Evolutionary conservation across 2,329 filamentous ascomycete genomes (phyloP).

Genomic region (Aspergillus fructus): DNA sequence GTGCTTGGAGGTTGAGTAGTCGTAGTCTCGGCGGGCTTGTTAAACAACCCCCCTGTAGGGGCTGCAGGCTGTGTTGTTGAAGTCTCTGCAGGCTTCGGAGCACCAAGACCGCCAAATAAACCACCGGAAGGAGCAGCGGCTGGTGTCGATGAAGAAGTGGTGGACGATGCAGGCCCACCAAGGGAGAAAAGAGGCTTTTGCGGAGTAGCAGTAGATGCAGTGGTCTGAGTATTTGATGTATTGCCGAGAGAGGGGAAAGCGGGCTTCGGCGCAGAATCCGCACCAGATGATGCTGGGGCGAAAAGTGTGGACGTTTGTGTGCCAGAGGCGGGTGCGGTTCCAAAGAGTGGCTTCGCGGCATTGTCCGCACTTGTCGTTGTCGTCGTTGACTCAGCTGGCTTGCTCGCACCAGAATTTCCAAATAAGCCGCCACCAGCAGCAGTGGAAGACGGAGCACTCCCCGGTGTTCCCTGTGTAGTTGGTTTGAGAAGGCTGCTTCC

Average conservation of each 20-base stretch:
- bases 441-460: conserved; percentile 16
- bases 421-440: neutral
- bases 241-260: conserved; percentile 26
- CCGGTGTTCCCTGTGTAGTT: conserved; percentile 25
- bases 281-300: conserved; percentile 25
- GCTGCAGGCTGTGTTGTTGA: conserved; percentile 24
- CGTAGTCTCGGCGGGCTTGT: conserved; percentile 26
- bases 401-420: conserved; percentile 28
- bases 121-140: conserved; percentile 28
- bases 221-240: conserved; percentile 20
- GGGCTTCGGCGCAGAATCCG: conserved; percentile 27
- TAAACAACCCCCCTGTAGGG: conserved; percentile 22
- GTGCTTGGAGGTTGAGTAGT: conserved; percentile 22
- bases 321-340: conserved; percentile 10
- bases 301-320: conserved; percentile 30
- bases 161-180: conserved; percentile 30
- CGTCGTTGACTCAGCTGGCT: conserved; percentile 30
- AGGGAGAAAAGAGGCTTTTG: conserved; percentile 37
- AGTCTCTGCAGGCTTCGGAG: conserved; percentile 30
- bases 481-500: conserved; percentile 29
- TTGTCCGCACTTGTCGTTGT: conserved; percentile 24
- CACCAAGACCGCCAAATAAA: conserved; percentile 30
- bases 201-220: conserved; percentile 32
- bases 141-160: conserved; percentile 32
- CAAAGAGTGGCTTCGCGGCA: conserved; percentile 31